phyloP scores from a whole-genome alignment of 805 yeast genomes.

The Suhomyces sp. region DNA sequence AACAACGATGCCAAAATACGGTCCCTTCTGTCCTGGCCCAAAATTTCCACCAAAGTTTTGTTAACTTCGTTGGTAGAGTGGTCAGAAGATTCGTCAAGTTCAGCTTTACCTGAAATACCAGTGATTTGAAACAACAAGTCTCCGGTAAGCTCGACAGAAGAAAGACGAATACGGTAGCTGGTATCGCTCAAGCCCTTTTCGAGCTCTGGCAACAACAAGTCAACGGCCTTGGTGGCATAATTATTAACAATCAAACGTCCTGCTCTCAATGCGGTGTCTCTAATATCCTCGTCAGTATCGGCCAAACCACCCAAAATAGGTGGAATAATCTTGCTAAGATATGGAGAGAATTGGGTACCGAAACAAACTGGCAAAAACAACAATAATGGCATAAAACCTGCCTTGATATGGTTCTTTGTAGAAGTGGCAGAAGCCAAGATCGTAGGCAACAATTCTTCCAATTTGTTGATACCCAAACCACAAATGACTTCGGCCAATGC shows the following conservation, averaged over 20 bases:
- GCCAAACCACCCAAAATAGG: conserved; percentile 90
- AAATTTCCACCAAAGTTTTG: conserved; percentile 65
- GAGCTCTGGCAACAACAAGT: conserved; percentile 86
- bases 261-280: conserved; percentile 87
- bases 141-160: conserved; percentile 94
- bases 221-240: conserved; percentile 91
- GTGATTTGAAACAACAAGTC: conserved; percentile 91
- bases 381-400: conserved; percentile 88
- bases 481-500: conserved; percentile 91
- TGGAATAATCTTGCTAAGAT: conserved; percentile 81
- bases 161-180: conserved; percentile 82
- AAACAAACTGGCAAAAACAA: conserved; percentile 92
- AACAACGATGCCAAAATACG: conserved; percentile 81
- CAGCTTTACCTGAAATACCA: conserved; percentile 80
- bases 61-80: conserved; percentile 47
- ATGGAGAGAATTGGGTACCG: conserved; percentile 88
- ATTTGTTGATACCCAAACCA: conserved; percentile 83
- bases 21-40: conserved; percentile 88
- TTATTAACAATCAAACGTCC: conserved; percentile 89
- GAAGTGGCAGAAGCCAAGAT: conserved; percentile 71
- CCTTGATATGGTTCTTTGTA: conserved; percentile 70
- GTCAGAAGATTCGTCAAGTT: conserved; percentile 53
- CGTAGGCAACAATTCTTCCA: conserved; percentile 84
- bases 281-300: conserved; percentile 78
- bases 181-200: conserved; percentile 84